phyloP scores from a whole-genome alignment of 306 rosid genomes.

The Betula pendula region DNA sequence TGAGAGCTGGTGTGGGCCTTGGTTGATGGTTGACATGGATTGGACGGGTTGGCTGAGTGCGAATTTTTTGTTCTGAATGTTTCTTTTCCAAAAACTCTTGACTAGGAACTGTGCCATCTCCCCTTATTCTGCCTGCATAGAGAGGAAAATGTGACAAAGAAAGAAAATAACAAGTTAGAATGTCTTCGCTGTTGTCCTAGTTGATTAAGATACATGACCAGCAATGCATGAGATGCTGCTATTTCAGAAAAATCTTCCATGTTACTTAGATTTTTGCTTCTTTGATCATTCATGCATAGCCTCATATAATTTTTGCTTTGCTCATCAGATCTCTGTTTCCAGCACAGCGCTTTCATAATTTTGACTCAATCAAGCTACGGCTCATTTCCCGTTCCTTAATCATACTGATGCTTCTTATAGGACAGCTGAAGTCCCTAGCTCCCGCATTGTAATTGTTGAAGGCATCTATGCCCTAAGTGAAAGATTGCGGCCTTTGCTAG shows the following conservation, averaged over 20 bases:
- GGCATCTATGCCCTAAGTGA: constrained; percentile 96
- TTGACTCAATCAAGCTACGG: neutral
- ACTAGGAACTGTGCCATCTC: constrained; percentile 17
- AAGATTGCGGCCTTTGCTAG: constrained; percentile 81
- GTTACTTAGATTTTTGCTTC: no score
- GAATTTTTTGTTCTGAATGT: no score
- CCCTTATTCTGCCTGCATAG: constrained; percentile 21
- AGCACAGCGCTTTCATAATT: neutral
- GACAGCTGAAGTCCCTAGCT: constrained; percentile 84
- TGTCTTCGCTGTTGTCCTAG: constrained; percentile 1
- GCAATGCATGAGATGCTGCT: no score
- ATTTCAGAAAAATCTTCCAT: no score
- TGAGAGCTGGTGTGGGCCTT: no score
- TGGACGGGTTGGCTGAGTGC: no score
- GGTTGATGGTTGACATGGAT: no score
- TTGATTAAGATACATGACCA: neutral
- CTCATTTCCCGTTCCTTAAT: constrained; percentile 17
- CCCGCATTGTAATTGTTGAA: constrained; percentile 82
- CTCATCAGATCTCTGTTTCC: neutral
- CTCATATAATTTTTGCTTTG: neutral
- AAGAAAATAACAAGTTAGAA: constrained; percentile 5
- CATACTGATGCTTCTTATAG: constrained; percentile 48
- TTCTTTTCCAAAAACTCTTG: constrained; percentile 11
- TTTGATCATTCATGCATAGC: no score
- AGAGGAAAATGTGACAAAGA: constrained; percentile 26